Evolutionary conservation across 108 stramenopile species (phyloP).

Genomic region (Aurantiochytrium sp.): DNA sequence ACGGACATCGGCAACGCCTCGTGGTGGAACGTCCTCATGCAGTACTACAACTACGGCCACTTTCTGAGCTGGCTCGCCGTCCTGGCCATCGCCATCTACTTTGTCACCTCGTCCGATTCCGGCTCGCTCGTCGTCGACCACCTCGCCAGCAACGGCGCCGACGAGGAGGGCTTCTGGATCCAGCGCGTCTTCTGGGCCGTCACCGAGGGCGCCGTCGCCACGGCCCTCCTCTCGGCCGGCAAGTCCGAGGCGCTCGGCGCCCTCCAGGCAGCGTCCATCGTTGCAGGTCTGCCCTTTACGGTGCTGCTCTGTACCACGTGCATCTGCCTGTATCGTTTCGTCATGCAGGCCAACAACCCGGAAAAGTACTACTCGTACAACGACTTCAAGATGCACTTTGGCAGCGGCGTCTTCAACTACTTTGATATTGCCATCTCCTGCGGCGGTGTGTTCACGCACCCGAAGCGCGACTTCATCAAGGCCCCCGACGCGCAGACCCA

Average conservation of each 20-base stretch:
- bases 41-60: constrained; percentile 55
- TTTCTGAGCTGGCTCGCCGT: constrained; percentile 51
- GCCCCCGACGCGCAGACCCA: background rate
- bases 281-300: constrained; percentile 61
- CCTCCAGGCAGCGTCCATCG: constrained; percentile 60
- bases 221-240: constrained; percentile 55
- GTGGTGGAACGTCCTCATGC: constrained; percentile 58
- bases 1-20: constrained; percentile 25
- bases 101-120: constrained; percentile 66
- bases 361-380: background rate
- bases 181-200: constrained; percentile 67
- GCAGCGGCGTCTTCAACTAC: background rate
- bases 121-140: constrained; percentile 64
- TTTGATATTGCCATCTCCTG: background rate
- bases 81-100: constrained; percentile 53
- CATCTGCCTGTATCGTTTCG: background rate
- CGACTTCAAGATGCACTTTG: background rate
- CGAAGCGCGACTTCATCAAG: background rate
- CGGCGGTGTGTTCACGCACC: background rate
- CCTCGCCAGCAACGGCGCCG: constrained; percentile 55
- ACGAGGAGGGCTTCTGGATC: constrained; percentile 50
- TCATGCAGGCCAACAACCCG: background rate
- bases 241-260: constrained; percentile 48
- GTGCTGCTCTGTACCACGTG: constrained; percentile 41
- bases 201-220: constrained; percentile 59